phyloP scores from a whole-genome alignment of 2,329 filamentous ascomycete genomes.

The Ophiocordyceps camponoti-floridani region DNA sequence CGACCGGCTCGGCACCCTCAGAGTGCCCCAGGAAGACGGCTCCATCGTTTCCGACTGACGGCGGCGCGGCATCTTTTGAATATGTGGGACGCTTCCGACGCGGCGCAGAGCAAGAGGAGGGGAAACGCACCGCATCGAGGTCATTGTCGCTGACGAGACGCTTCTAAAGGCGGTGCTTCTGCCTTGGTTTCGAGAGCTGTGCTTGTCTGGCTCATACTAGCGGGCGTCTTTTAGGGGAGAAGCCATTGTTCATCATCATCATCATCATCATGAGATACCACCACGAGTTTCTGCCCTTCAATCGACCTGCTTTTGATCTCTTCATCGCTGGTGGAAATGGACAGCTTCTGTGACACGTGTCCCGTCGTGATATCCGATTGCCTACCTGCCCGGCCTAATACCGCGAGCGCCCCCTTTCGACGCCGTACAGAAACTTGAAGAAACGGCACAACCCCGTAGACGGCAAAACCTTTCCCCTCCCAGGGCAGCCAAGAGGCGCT shows the following conservation, averaged over 20 bases:
- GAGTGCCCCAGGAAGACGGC: conserved; percentile 30
- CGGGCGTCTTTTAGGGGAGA: background rate
- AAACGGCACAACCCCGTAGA: background rate
- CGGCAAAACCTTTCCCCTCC: background rate
- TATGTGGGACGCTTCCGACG: background rate
- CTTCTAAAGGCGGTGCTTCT: background rate
- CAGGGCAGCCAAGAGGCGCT: background rate
- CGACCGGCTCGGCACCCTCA: conserved; percentile 35
- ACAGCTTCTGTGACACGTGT: too few relatives aligned
- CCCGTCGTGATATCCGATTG: background rate
- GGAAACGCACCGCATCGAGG: background rate
- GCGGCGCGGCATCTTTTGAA: background rate
- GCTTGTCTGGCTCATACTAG: background rate
- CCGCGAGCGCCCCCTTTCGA: background rate
- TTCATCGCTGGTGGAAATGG: background rate
- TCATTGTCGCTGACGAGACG: background rate
- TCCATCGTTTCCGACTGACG: conserved; percentile 2
- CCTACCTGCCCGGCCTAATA: too few relatives aligned
- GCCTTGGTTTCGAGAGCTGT: background rate
- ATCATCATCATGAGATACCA: background rate
- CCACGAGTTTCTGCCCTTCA: background rate
- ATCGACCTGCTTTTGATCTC: background rate
- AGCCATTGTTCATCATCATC: background rate
- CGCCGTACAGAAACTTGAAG: background rate
- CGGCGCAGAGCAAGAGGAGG: background rate